phyloP scores from a whole-genome alignment of 805 yeast species.

The Metschnikowia aberdeeniae region DNA sequence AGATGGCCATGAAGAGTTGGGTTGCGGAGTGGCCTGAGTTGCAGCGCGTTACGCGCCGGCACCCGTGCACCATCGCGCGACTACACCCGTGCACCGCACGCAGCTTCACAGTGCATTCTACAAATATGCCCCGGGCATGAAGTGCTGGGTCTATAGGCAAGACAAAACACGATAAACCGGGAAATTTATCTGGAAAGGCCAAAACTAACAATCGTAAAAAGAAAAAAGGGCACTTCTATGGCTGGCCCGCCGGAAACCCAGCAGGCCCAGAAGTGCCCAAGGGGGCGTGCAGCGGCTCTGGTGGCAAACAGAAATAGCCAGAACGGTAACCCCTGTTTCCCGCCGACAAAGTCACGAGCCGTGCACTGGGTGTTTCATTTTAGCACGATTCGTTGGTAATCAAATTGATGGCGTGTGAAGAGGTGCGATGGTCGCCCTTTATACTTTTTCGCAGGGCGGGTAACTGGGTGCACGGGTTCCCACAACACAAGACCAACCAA shows the following conservation, averaged over 20 bases:
- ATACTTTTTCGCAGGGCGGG: slow-evolving; percentile 15
- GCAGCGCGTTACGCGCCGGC: background rate
- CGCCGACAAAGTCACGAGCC: slow-evolving; percentile 20
- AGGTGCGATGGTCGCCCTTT: background rate
- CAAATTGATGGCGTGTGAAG: slow-evolving; percentile 18
- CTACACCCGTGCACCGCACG: no score
- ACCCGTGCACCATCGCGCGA: no score
- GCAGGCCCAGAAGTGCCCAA: slow-evolving; percentile 9
- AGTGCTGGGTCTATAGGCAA: slow-evolving; percentile 40
- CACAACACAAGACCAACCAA: no score
- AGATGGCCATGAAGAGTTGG: slow-evolving; percentile 16
- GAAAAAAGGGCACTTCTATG: slow-evolving; percentile 19
- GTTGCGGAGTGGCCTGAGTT: background rate
- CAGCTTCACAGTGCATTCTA: background rate
- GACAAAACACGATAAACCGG: slow-evolving; percentile 46
- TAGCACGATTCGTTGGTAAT: slow-evolving; percentile 26
- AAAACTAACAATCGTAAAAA: slow-evolving; percentile 30
- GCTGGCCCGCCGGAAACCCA: slow-evolving; percentile 18
- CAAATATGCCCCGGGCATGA: slow-evolving; percentile 47
- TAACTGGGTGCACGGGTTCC: slow-evolving; percentile 9
- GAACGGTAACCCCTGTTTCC: slow-evolving; percentile 20
- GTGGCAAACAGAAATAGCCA: slow-evolving; percentile 16
- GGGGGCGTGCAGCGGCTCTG: slow-evolving; percentile 19
- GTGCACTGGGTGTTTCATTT: slow-evolving; percentile 30
- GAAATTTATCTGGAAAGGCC: slow-evolving; percentile 35